Percentiles rank a stretch among this genome's conserved stretches.
These are phyloP conservation scores for Hirsutella thompsonii DNA, from an alignment of 2,329 filamentous ascomycete species.

Conservation along the genomic window DNA sequence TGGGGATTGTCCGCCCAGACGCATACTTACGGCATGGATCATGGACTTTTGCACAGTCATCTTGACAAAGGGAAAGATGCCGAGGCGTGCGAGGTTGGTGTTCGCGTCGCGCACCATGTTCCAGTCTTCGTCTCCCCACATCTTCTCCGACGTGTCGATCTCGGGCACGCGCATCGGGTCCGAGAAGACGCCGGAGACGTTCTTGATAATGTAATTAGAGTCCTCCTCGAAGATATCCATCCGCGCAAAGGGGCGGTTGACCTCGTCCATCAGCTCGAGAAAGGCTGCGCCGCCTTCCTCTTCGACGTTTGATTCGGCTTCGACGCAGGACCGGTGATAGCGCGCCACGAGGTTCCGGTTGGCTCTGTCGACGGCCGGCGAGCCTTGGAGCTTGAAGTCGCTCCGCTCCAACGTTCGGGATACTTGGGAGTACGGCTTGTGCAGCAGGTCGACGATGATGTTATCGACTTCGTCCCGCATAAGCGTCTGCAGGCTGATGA, in stretches of 20 bases:
- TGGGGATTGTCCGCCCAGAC: too few relatives aligned
- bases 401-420: not conserved
- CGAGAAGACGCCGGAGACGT: too few relatives aligned
- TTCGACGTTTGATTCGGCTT: not conserved
- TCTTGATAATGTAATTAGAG: not conserved
- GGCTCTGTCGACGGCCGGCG: not conserved
- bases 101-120: constrained; percentile 2
- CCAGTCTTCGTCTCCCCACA: constrained; percentile 3
- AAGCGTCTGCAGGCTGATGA: not conserved
- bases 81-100: not conserved
- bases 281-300: not conserved
- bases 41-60: constrained; percentile 5
- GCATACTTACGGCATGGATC: constrained; percentile 6
- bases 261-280: constrained; percentile 3
- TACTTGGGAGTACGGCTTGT: not conserved
- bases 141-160: not conserved
- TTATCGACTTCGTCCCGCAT: not conserved
- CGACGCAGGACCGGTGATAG: constrained; percentile 6
- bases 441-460: not conserved
- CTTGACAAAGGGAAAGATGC: constrained; percentile 6
- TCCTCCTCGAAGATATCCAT: not conserved
- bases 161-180: too few relatives aligned
- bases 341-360: not conserved
- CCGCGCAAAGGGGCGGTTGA: constrained; percentile 2
- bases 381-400: not conserved